These are phyloP conservation scores for Fistulinella staudtii DNA, from an alignment of 1,284 basidiomycete genomes.

Conservation along the genomic window DNA sequence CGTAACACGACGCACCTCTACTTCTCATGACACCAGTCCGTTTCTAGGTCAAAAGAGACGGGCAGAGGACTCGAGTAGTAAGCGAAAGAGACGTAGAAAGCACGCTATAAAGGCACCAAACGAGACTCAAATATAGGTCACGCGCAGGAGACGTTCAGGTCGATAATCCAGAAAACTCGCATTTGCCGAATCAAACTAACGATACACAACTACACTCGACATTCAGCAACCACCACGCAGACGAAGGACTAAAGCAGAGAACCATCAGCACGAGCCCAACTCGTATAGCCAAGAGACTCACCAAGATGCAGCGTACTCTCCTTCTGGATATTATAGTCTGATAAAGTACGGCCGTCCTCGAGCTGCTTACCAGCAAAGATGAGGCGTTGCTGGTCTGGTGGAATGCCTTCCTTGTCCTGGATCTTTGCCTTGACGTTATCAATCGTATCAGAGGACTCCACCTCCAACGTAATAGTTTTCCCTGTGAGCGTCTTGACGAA, in stretches of 20 bases:
- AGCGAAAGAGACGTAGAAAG: slow-evolving; percentile 37
- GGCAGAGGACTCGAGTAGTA: slow-evolving; percentile 21
- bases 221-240: slow-evolving; percentile 62
- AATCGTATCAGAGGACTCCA: slow-evolving; percentile 73
- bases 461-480: slow-evolving; percentile 79
- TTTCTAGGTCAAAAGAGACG: slow-evolving; percentile 22
- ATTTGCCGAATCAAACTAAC: not conserved
- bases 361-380: slow-evolving; percentile 79
- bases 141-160: not conserved
- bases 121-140: no score
- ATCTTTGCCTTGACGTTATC: slow-evolving; percentile 74
- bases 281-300: slow-evolving; percentile 31
- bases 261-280: slow-evolving; percentile 36
- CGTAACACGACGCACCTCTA: not conserved
- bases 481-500: slow-evolving; percentile 72
- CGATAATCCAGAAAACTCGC: no score
- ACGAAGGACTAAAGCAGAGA: slow-evolving; percentile 56
- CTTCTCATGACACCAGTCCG: not conserved
- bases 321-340: slow-evolving; percentile 70
- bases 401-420: slow-evolving; percentile 74
- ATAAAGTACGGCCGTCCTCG: slow-evolving; percentile 63
- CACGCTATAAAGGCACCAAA: not conserved
- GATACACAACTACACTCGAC: slow-evolving; percentile 19
- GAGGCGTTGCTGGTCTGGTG: slow-evolving; percentile 70
- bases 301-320: slow-evolving; percentile 61